Conservation (phyloP, 805 yeast genomes). For the Candida hispaniensis region DNA sequence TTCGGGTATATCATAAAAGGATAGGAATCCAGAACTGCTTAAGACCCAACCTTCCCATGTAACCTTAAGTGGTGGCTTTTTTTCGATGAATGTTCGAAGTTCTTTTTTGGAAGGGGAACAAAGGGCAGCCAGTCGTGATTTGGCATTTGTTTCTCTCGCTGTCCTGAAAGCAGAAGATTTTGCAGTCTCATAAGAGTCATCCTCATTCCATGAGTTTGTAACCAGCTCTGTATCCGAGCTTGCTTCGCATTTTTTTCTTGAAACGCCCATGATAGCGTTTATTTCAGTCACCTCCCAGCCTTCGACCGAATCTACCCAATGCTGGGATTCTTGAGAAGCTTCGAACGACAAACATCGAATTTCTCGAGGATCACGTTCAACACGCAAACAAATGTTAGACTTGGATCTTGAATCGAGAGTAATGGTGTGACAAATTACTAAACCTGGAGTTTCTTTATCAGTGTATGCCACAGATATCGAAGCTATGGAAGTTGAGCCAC, state of each 20-base stretch:
- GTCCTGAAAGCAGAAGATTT: too few relatives aligned
- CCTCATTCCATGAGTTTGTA: slow-evolving; percentile 1
- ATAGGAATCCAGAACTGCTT: slow-evolving; percentile 52
- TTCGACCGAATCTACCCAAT: slow-evolving; percentile 56
- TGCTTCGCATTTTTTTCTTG: slow-evolving; percentile 37
- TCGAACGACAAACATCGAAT: slow-evolving; percentile 82
- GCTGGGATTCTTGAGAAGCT: slow-evolving; percentile 56
- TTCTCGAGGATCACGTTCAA: slow-evolving; percentile 87
- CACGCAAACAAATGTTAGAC: slow-evolving; percentile 71
- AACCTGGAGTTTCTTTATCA: slow-evolving; percentile 40
- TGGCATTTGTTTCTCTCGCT: too few relatives aligned
- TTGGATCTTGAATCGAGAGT: slow-evolving; percentile 64
- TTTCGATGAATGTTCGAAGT: slow-evolving; percentile 9
- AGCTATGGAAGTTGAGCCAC: slow-evolving; percentile 77
- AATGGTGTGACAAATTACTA: slow-evolving; percentile 62
- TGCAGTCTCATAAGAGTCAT: slow-evolving; percentile 9
- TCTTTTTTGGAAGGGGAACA: slow-evolving; percentile 6
- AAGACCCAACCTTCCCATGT: slow-evolving; percentile 80
- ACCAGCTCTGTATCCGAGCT: slow-evolving; percentile 16
- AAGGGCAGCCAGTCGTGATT: slow-evolving; percentile 13
- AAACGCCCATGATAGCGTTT: slow-evolving; percentile 62
- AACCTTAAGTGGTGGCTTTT: slow-evolving; percentile 30
- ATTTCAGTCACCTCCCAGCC: slow-evolving; percentile 73
- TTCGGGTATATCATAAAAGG: slow-evolving; percentile 47
- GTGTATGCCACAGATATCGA: slow-evolving; percentile 66